These are phyloP conservation scores for Effrenium voratum DNA, from an alignment of 73 alveolate genomes.

Conservation along the genomic window DNA sequence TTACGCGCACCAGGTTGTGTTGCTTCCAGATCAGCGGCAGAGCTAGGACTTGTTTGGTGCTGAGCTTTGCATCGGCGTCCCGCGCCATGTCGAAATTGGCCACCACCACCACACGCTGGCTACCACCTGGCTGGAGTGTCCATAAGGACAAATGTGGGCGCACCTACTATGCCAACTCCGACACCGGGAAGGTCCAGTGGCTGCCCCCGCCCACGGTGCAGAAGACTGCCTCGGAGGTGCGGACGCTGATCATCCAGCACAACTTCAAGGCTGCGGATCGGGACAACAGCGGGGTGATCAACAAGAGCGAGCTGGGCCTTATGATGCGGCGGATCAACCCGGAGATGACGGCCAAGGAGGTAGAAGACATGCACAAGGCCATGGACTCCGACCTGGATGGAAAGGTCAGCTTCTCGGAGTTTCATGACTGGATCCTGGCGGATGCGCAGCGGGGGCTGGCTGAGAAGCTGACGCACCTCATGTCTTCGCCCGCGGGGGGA, in stretches of 20 bases:
- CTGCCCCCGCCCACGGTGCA: constrained; percentile 69
- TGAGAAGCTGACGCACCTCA: constrained; percentile 19
- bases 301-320: constrained; percentile 45
- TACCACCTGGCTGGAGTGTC: constrained; percentile 55
- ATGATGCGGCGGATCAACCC: constrained; percentile 84
- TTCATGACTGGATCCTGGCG: constrained; percentile 42
- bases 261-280: constrained; percentile 72
- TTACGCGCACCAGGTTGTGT: too few relatives aligned
- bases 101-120: too few relatives aligned
- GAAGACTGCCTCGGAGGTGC: constrained; percentile 46
- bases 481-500: constrained; percentile 56
- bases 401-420: constrained; percentile 76
- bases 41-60: too few relatives aligned
- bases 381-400: constrained; percentile 68
- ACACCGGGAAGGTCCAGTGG: constrained; percentile 77
- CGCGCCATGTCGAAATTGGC: too few relatives aligned
- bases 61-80: too few relatives aligned
- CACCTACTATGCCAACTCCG: constrained; percentile 50
- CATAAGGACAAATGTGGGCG: constrained; percentile 44
- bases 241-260: constrained; percentile 68
- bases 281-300: constrained; percentile 66
- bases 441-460: constrained; percentile 46
- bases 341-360: constrained; percentile 60
- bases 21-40: too few relatives aligned
- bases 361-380: constrained; percentile 67